phyloP scores from a whole-genome alignment of 768 basidiomycete genomes.

The Lactifluus hygrophoroides region DNA sequence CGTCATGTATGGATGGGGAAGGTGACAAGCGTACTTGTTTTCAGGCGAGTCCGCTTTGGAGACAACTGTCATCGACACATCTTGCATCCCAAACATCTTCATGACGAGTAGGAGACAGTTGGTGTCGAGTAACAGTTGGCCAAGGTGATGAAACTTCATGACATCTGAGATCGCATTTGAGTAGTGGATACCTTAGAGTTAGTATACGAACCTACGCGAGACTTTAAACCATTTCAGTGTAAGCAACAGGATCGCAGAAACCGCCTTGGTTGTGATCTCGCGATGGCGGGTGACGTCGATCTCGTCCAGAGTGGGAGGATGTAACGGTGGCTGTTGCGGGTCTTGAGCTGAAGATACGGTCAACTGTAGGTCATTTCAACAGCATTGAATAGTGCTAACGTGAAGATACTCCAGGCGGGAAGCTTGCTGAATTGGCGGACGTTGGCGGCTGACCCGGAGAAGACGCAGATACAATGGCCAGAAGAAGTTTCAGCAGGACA shows the following conservation, averaged over 20 bases:
- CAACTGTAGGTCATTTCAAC: background rate
- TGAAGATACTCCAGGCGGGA: constrained; percentile 62
- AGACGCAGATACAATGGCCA: constrained; percentile 88
- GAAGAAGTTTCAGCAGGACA: constrained; percentile 82
- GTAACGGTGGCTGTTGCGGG: constrained; percentile 40
- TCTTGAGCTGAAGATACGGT: constrained; percentile 41
- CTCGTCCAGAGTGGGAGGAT: constrained; percentile 79
- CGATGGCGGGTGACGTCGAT: constrained; percentile 91
- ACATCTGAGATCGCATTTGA: constrained; percentile 51
- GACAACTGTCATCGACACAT: constrained; percentile 75
- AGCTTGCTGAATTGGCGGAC: constrained; percentile 58
- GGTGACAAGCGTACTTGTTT: constrained; percentile 50
- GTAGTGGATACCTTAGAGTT: background rate
- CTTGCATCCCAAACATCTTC: constrained; percentile 98
- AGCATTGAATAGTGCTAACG: constrained; percentile 34
- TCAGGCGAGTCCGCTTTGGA: constrained; percentile 84
- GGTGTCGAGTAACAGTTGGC: constrained; percentile 90
- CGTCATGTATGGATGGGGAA: background rate
- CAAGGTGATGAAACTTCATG: constrained; percentile 98
- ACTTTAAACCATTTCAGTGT: constrained; percentile 98
- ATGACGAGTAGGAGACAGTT: constrained; percentile 89
- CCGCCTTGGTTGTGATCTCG: constrained; percentile 95
- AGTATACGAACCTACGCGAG: constrained; percentile 60
- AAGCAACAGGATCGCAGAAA: constrained; percentile 87
- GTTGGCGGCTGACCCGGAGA: constrained; percentile 53